A percentile compares a stretch with the other conserved stretches of the same genome.
phyloP scores from a whole-genome alignment of 2,329 filamentous ascomycete genomes.

The Colletotrichum tamarilloi region DNA sequence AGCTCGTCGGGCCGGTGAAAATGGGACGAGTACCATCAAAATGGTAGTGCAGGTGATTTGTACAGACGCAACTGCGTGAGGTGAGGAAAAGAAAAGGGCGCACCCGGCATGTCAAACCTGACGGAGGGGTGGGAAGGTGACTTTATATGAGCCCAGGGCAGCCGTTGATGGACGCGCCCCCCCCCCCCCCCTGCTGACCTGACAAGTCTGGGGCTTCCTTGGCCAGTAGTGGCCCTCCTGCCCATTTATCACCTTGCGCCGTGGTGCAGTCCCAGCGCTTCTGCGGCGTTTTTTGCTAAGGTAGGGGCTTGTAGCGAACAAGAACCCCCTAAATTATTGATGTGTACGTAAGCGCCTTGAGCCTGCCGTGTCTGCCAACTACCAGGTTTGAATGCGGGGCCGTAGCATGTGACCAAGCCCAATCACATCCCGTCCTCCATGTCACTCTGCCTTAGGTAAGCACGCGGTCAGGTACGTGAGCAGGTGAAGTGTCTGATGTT shows the following conservation, averaged over 20 bases:
- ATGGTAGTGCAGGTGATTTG: background rate
- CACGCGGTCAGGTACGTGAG: no score
- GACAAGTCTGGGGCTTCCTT: slow-evolving; percentile 14
- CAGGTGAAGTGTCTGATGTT: background rate
- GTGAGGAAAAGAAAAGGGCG: background rate
- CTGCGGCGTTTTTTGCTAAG: background rate
- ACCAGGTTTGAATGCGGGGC: background rate
- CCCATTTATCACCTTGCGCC: background rate
- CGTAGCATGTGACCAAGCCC: background rate
- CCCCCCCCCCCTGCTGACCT: background rate
- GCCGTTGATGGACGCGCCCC: background rate
- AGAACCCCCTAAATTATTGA: background rate
- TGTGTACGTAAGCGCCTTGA: slow-evolving; percentile 17
- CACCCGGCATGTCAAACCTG: background rate
- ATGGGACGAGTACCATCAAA: background rate
- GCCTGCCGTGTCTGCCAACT: background rate
- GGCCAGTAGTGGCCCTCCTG: background rate
- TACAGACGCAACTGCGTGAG: background rate
- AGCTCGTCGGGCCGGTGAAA: background rate
- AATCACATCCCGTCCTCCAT: background rate
- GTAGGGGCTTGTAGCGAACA: slow-evolving; percentile 9
- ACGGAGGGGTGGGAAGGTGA: background rate
- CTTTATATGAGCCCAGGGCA: slow-evolving; percentile 17
- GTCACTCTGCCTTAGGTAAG: no score
- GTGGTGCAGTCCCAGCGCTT: background rate